Evolutionary conservation across 139 green algal species (phyloP).

Genomic region (Dunaliella primolecta): DNA sequence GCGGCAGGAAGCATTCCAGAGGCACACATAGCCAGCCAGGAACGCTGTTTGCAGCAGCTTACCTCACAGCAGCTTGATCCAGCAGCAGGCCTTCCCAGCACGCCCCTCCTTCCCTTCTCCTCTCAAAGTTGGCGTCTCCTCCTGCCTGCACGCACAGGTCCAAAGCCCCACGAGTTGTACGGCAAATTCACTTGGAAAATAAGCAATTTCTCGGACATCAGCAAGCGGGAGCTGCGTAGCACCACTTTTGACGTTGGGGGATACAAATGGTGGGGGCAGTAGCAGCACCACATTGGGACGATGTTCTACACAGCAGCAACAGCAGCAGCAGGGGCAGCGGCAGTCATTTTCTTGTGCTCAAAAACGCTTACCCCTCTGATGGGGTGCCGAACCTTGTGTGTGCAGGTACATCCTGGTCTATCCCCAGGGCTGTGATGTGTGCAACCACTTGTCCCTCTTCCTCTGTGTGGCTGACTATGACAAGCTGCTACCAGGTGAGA

Average conservation of each 20-base stretch:
- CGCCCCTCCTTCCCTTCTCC: too few relatives aligned
- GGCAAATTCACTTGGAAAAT: slow-evolving; percentile 98
- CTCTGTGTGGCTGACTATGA: slow-evolving; percentile 98
- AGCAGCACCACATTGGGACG: not conserved
- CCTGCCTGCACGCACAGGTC: slow-evolving; percentile 27
- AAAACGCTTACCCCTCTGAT: too few relatives aligned
- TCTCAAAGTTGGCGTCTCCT: too few relatives aligned
- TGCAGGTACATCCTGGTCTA: slow-evolving; percentile 97
- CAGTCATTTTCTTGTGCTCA: too few relatives aligned
- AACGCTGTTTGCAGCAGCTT: too few relatives aligned
- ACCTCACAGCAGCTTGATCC: too few relatives aligned
- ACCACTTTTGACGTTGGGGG: slow-evolving; percentile 89
- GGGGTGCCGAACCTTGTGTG: too few relatives aligned
- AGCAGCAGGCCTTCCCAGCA: too few relatives aligned
- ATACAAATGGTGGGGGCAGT: slow-evolving; percentile 94
- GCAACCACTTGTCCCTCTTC: slow-evolving; percentile 97
- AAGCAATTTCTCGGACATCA: slow-evolving; percentile 90
- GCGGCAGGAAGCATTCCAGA: too few relatives aligned
- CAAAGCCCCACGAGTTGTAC: slow-evolving; percentile 80
- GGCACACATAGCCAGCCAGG: too few relatives aligned
- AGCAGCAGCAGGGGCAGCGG: too few relatives aligned
- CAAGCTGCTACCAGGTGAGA: slow-evolving; percentile 92
- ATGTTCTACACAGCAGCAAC: too few relatives aligned
- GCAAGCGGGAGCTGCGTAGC: slow-evolving; percentile 91
- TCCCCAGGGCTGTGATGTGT: slow-evolving; percentile 95